phyloP scores from a whole-genome alignment of 305 asterid genomes.

The Fraxinus angustifolia region DNA sequence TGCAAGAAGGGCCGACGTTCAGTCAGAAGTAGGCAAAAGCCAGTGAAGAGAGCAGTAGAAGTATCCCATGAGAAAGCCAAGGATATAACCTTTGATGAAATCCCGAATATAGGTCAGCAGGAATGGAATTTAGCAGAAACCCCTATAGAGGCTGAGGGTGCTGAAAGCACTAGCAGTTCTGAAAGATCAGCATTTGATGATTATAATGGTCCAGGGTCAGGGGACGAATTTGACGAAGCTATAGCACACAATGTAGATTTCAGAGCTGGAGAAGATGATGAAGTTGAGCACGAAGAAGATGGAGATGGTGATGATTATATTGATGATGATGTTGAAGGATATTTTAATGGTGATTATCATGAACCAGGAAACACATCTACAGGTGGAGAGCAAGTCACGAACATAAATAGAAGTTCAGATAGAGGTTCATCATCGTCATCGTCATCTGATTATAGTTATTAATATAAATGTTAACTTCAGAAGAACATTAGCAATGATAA shows the following conservation, averaged over 20 bases:
- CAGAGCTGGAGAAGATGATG: slow-evolving; percentile 20
- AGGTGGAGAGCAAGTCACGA: slow-evolving; percentile 32
- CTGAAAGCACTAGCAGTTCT: slow-evolving; percentile 49
- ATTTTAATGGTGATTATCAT: slow-evolving; percentile 17
- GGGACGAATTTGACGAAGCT: slow-evolving; percentile 43
- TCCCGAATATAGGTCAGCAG: slow-evolving; percentile 26
- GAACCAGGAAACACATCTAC: slow-evolving; percentile 29
- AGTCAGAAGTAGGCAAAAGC: slow-evolving; percentile 38
- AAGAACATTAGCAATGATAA: not conserved
- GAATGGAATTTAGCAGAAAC: slow-evolving; percentile 41
- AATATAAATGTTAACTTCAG: slow-evolving; percentile 3
- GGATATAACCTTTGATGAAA: slow-evolving; percentile 20
- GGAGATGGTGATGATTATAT: slow-evolving; percentile 27
- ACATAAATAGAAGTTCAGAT: slow-evolving; percentile 34
- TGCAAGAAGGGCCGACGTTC: slow-evolving; percentile 51
- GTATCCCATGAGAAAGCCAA: slow-evolving; percentile 13
- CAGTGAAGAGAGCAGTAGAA: slow-evolving; percentile 24
- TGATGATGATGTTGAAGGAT: slow-evolving; percentile 23
- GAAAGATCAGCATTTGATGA: slow-evolving; percentile 51
- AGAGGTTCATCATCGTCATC: slow-evolving; percentile 50
- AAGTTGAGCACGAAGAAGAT: slow-evolving; percentile 17
- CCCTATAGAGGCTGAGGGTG: slow-evolving; percentile 36
- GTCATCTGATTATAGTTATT: slow-evolving; percentile 60
- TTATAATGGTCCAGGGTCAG: slow-evolving; percentile 35
- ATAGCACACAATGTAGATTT: slow-evolving; percentile 26